Evolutionary conservation across 2,329 filamentous ascomycete genomes (phyloP), one percentile per base, ranked within the genome.

Genomic region (Phyllosticta citrichinensis): DNA sequence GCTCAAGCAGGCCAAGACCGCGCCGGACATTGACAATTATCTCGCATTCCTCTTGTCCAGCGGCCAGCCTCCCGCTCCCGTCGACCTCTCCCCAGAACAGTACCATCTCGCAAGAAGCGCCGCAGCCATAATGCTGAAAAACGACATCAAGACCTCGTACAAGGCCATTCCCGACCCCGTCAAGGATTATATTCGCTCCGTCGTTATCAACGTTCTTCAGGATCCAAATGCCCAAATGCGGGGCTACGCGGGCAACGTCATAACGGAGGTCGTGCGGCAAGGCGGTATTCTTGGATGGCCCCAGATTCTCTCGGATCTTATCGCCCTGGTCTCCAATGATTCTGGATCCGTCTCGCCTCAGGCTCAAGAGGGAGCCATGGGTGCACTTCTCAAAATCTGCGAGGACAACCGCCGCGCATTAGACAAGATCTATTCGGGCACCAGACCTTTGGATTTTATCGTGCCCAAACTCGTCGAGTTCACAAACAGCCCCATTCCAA

Each of bases 1-100:
- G 90, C 89, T 99, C 68, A 81, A 85, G 66, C 89, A 96, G 77
- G 94, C 93, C 63, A 95, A 90, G 73, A 78, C 81, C 58, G 94
- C 89, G 11, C 92, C 92, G 56, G 93, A 97, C 74, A 89, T 97
- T 79, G 93, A 95, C 79, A 97, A 97, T 77, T 99, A 99, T 75
- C 86, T 99, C 53, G 89, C 90, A 67, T 97, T 89, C 75, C 83
- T 99, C 64, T 90, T 96, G 75, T 90, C 89, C 63, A 91, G 83
- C 68, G 73, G 84, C 61, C 81, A 85, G 65, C 78, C 77, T 60
- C 84, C 88, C 55, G 75, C 79, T 61, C 85, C 80, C 64, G 78
- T 89, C 70, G 78, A 79, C 66, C 82, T 83, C 67, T 82, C 80
- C 58, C 69, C 79, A 66, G 70, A 81, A 65, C 80, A 89, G 71